Percentiles rank a stretch among this genome's conserved stretches.
Conservation (phyloP, 1,284 basidiomycete genomes). For the Microbotryomycetes sp. region DNA sequence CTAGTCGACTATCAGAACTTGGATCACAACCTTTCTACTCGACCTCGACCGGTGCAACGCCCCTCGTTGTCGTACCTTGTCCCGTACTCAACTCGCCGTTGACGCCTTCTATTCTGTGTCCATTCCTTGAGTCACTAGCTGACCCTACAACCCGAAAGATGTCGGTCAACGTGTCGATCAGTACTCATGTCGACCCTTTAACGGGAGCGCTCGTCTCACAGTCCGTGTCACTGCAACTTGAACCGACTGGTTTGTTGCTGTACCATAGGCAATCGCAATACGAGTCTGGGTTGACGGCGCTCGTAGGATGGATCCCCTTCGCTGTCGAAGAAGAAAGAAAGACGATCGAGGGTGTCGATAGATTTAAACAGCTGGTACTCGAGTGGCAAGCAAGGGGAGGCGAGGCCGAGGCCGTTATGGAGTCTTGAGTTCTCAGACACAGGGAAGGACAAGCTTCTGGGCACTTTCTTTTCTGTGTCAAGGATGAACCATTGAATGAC, state of each 20-base stretch:
- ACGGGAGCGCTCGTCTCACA: background rate
- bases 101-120: background rate
- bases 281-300: slow-evolving; percentile 17
- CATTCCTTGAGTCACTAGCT: slow-evolving; percentile 3
- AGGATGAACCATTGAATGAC: too few relatives aligned
- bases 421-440: too few relatives aligned
- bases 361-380: slow-evolving; percentile 4
- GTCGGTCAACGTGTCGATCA: background rate
- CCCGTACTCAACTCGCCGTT: slow-evolving; percentile 6
- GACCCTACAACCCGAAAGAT: background rate
- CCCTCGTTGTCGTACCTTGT: slow-evolving; percentile 13
- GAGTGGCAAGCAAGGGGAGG: slow-evolving; percentile 1
- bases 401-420: background rate
- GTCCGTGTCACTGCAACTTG: background rate
- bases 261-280: slow-evolving; percentile 20
- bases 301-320: slow-evolving; percentile 21
- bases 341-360: slow-evolving; percentile 4
- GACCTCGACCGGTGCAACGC: background rate
- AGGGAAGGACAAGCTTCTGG: too few relatives aligned
- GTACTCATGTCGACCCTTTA: background rate
- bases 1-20: slow-evolving; percentile 27
- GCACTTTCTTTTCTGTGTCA: too few relatives aligned
- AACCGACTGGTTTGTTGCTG: slow-evolving; percentile 8
- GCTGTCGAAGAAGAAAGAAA: background rate
- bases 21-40: slow-evolving; percentile 6